Evolutionary conservation across 1,284 basidiomycete species (phyloP).

Genomic region (Leccinum griseonigrum): DNA sequence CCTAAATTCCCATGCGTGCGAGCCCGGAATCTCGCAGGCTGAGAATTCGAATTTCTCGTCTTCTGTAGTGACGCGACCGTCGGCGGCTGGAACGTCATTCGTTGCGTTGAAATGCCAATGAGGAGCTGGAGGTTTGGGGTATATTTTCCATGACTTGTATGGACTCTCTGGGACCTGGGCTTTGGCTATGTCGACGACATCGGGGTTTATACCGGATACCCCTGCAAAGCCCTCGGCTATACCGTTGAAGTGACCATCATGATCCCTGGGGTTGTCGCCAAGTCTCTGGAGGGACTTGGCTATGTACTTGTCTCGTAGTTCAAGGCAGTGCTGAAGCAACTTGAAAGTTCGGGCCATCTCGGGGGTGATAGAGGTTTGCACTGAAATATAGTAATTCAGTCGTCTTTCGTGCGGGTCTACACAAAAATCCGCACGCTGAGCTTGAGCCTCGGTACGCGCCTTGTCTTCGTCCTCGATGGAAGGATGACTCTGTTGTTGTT

Average conservation of each 20-base stretch:
- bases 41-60: conserved; percentile 66
- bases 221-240: conserved; percentile 58
- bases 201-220: conserved; percentile 65
- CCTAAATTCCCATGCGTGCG: conserved; percentile 60
- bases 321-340: conserved; percentile 75
- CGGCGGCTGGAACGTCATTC: conserved; percentile 47
- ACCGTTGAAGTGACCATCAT: conserved; percentile 74
- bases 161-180: conserved; percentile 33
- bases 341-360: conserved; percentile 59
- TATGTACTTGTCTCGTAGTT: conserved; percentile 93
- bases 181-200: conserved; percentile 42
- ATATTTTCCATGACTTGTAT: conserved; percentile 76
- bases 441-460: conserved; percentile 31
- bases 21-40: conserved; percentile 69
- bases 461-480: conserved; percentile 43
- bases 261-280: conserved; percentile 89
- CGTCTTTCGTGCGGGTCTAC: not conserved
- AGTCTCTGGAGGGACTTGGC: conserved; percentile 78
- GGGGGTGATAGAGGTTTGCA: conserved; percentile 43
- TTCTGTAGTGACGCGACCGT: conserved; percentile 35
- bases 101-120: conserved; percentile 86
- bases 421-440: conserved; percentile 16
- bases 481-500: conserved; percentile 19
- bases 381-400: conserved; percentile 16
- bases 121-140: conserved; percentile 87